Evolutionary conservation across 2,329 filamentous ascomycete genomes (phyloP).

Genomic region (Rhynchosporium graminicola): DNA sequence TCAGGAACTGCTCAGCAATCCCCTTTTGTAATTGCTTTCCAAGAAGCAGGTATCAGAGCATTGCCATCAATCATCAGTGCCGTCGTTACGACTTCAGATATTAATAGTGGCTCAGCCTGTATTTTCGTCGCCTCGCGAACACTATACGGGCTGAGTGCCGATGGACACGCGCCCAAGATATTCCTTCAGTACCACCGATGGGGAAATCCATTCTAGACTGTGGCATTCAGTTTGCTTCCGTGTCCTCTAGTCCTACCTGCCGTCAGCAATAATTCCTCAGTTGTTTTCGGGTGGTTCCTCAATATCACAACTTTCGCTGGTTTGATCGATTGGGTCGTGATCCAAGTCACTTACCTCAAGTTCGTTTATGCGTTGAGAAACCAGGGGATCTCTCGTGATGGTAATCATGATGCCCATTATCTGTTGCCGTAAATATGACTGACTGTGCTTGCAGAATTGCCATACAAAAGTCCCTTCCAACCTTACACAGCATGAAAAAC

Average conservation of each 20-base stretch:
- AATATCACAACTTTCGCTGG: slow-evolving; percentile 54
- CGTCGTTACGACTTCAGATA: slow-evolving; percentile 70
- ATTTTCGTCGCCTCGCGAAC: slow-evolving; percentile 60
- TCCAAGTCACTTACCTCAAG: slow-evolving; percentile 59
- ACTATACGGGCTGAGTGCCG: slow-evolving; percentile 58
- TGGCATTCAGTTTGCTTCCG: slow-evolving; percentile 54
- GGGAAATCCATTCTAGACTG: slow-evolving; percentile 58
- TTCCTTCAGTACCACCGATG: slow-evolving; percentile 56
- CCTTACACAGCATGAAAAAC: slow-evolving; percentile 64
- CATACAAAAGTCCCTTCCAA: slow-evolving; percentile 55
- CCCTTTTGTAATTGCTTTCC: slow-evolving; percentile 74
- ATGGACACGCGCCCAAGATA: slow-evolving; percentile 53
- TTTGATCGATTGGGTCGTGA: slow-evolving; percentile 42
- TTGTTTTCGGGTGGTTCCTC: slow-evolving; percentile 70
- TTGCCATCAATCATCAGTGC: slow-evolving; percentile 76
- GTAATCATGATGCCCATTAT: neutral
- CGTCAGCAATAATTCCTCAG: slow-evolving; percentile 55
- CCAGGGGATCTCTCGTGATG: slow-evolving; percentile 50
- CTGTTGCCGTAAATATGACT: neutral
- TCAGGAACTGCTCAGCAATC: slow-evolving; percentile 49
- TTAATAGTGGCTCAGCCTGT: slow-evolving; percentile 68
- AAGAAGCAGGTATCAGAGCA: slow-evolving; percentile 64
- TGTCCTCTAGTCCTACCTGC: slow-evolving; percentile 70
- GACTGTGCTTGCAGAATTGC: slow-evolving; percentile 33
- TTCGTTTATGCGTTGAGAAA: slow-evolving; percentile 57